Evolutionary conservation across 2,329 filamentous ascomycete genomes (phyloP).

Genomic region (Orbilia blumenaviensis): DNA sequence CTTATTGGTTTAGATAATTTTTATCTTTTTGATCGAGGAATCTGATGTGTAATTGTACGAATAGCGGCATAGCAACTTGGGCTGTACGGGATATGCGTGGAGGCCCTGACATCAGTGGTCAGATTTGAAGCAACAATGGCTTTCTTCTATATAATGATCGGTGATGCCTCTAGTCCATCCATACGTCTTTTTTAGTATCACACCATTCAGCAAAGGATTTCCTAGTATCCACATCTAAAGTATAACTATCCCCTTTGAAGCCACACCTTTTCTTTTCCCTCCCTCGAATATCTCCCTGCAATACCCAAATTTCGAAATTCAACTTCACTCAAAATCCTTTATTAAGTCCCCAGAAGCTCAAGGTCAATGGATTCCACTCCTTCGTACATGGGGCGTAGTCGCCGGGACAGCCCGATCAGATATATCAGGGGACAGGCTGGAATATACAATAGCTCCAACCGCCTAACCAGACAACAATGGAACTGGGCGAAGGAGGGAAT

Average conservation of each 20-base stretch:
- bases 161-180: conserved; percentile 7
- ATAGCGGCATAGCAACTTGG: conserved; percentile 27
- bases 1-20: conserved; percentile 44
- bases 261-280: background rate
- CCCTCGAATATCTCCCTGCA: background rate
- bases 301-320: background rate
- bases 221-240: background rate
- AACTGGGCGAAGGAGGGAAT: conserved; percentile 31
- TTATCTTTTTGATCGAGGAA: conserved; percentile 39
- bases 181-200: background rate
- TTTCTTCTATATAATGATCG: conserved; percentile 39
- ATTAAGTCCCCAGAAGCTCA: background rate
- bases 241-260: background rate
- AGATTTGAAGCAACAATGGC: conserved; percentile 19
- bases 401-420: conserved; percentile 27
- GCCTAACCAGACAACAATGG: conserved; percentile 39
- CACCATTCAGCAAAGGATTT: background rate
- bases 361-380: conserved; percentile 23
- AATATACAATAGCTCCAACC: conserved; percentile 31
- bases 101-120: background rate
- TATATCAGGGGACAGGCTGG: conserved; percentile 24
- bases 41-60: background rate
- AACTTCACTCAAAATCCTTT: background rate
- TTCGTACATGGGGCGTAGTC: background rate
- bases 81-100: conserved; percentile 28